Base-by-base conservation (phyloP, 352 stramenopile genomes). In the Heterotrichella gracilis region DNA sequence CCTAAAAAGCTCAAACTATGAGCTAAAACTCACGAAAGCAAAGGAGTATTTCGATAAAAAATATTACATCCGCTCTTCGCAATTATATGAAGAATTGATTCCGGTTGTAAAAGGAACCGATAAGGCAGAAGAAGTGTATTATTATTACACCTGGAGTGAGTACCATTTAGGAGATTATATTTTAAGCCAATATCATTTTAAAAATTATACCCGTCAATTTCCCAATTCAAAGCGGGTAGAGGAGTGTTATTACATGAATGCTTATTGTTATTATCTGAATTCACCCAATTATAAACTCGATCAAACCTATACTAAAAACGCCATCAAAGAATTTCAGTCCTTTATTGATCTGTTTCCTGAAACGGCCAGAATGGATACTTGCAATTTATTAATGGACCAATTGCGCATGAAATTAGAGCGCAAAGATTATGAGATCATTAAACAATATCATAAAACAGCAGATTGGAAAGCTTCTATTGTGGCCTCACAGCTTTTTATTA, bases 31-130 rank as follows among this genome's bases (percentile, higher is more conserved):
- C n/a, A 53, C 9, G n/a, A 53, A 53, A 53, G 32, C 32, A 9
- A 53, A 53, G 32, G 32, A 53, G 32, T 53, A 53, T 53, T 53
- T 17, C 32, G 32, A 53, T n/a, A 53, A 53, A 53, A n/a, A n/a
- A 17, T 9, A 53, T 9, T 53, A 53, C n/a, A n/a, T 53, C 9
- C 9, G n/a, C 9, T 53, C 32, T 17, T 53, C 32, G 32, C 32
- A 53, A 53, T n/a, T 53, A 9, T 53, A 53, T 53, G 32, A 53
- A 53, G 32, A 53, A n/a, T 53, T 53, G 32, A 53, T 53, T 53
- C 32, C 32, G 32, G 32, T n/a, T 9, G 32, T 53, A 53, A 53
- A 53, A n/a, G 32, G 32, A 9, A 53, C 32, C 32, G 32, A 53
- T n/a, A 53, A 53, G 32, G 32, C 32, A 9, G 32, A 53, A n/a